Evolutionary conservation across 768 basidiomycete genomes (phyloP).

Genomic region (Termitomyces sp.): DNA sequence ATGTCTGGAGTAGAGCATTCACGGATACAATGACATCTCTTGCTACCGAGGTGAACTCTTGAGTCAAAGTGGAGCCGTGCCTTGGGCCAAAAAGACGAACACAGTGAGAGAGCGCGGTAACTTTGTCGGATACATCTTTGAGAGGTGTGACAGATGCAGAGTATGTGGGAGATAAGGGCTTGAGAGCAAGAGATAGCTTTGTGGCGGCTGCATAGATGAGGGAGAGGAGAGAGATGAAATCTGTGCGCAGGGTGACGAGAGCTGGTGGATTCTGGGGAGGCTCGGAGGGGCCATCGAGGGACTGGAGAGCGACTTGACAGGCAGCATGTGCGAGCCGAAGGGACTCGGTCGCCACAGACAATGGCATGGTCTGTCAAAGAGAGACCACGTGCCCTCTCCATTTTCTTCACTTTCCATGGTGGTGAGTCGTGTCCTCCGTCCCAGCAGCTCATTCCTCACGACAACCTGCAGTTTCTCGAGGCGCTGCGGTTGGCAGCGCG

Average conservation of each 20-base stretch:
- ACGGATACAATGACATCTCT: constrained; percentile 39
- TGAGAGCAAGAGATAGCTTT: constrained; percentile 58
- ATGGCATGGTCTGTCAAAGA: background rate
- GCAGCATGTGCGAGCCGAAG: constrained; percentile 29
- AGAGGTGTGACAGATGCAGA: constrained; percentile 45
- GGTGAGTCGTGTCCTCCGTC: constrained; percentile 3
- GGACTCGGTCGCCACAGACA: constrained; percentile 5
- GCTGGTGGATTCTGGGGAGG: constrained; percentile 19
- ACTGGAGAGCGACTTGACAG: constrained; percentile 31
- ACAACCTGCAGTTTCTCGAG: constrained; percentile 7
- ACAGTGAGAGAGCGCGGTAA: constrained; percentile 48
- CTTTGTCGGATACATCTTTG: constrained; percentile 45
- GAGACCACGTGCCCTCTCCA: constrained; percentile 10
- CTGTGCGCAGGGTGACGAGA: constrained; percentile 41
- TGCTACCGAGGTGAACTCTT: constrained; percentile 36
- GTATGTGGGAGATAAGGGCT: constrained; percentile 50
- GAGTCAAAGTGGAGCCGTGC: constrained; percentile 43
- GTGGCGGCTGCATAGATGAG: constrained; percentile 53
- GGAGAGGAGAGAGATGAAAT: constrained; percentile 52
- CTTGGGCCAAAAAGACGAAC: constrained; percentile 33
- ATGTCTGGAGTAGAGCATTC: constrained; percentile 35
- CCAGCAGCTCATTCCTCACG: background rate
- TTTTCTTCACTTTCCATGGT: constrained; percentile 10
- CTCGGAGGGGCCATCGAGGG: constrained; percentile 16
- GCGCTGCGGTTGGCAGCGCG: constrained; percentile 10